Evolutionary conservation across 495 filamentous ascomycete species (phyloP), one percentile per base, ranked within the genome.

Genomic region (Glonium stellatum): DNA sequence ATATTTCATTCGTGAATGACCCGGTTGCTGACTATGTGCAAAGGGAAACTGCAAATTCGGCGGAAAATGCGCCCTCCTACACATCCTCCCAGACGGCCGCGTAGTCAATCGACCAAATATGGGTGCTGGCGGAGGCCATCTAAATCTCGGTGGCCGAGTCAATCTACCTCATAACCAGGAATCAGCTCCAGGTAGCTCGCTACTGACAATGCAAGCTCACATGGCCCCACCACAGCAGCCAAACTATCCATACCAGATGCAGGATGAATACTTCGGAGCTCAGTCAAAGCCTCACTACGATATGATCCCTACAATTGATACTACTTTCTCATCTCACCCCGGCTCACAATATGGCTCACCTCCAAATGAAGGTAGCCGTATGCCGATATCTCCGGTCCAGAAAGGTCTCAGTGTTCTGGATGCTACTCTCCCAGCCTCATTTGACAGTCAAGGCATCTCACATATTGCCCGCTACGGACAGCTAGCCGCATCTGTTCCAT

Each of bases 21-120:
- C 27, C 54, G 50, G 42, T 58, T 68, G 15, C 51, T 34, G 51
- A 21, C 21, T 44, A 49, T 18, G 51, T 69, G 23, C 8, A 11
- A 25, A 97, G 90, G 95, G 93, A 57, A 97, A 97, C 75, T 98
- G 93, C 85, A 98, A 98, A 73, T 98, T 97, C 72, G 93, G 93
- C 57, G 84, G 87, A 27, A 97, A 97, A 74, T 98, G 93, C 77
- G 93, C 95, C 65, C 86, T 96, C 71, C 88, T 91, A 60, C 93
- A 98, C 72, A 87, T 97, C 67, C 83, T 96, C 42, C 90, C 93
- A 34, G 90, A 98, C 73, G 93, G 93, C 49, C 87, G 89, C 65
- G 81, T 90, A 68, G 88, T 97, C 63, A 96, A 96, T 73, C 74
- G 82, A 50, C 79, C 80, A 31, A 79, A 68, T 59, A 72, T 71